Percentiles rank a stretch among this genome's conserved stretches.
Evolutionary conservation across 495 filamentous ascomycete genomes (phyloP).

Genomic region (Pseudomonodictys pantanalensis): DNA sequence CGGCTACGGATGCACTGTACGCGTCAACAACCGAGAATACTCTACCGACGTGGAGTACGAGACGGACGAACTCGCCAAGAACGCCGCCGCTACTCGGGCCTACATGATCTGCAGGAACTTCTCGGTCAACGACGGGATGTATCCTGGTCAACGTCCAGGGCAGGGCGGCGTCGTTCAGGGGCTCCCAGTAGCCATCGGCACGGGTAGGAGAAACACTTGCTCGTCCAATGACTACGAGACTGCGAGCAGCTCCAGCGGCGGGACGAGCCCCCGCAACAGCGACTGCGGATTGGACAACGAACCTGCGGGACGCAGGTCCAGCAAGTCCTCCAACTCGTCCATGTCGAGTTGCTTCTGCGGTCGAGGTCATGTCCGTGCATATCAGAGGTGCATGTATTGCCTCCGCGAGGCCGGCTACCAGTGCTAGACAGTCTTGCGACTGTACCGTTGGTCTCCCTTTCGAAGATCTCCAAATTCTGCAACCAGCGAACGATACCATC

Average conservation of each 20-base stretch:
- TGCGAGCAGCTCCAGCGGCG: conserved; percentile 47
- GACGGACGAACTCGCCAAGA: conserved; percentile 76
- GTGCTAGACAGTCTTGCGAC: conserved; percentile 6
- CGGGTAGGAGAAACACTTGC: conserved; percentile 50
- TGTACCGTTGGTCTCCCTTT: neutral
- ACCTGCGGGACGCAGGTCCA: conserved; percentile 31
- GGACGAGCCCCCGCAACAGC: conserved; percentile 56
- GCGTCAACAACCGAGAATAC: conserved; percentile 97
- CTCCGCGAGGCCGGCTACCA: conserved; percentile 32
- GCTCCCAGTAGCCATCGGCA: conserved; percentile 70
- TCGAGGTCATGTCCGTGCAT: conserved; percentile 31
- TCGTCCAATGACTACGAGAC: conserved; percentile 47
- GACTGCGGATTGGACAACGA: conserved; percentile 41
- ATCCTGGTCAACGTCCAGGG: conserved; percentile 63
- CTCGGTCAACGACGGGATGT: conserved; percentile 96
- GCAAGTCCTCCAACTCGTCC: conserved; percentile 24
- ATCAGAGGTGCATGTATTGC: conserved; percentile 33
- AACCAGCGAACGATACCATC: conserved; percentile 11
- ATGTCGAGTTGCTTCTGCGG: conserved; percentile 32
- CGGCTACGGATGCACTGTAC: conserved; percentile 85
- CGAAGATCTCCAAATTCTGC: neutral
- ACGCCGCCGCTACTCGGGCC: conserved; percentile 93
- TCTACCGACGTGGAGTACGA: conserved; percentile 83
- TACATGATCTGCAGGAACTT: conserved; percentile 99
- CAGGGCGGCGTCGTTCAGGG: conserved; percentile 79